Conservation (phyloP, 2,329 filamentous ascomycete genomes). For the Neocatenulostroma microsporum region DNA sequence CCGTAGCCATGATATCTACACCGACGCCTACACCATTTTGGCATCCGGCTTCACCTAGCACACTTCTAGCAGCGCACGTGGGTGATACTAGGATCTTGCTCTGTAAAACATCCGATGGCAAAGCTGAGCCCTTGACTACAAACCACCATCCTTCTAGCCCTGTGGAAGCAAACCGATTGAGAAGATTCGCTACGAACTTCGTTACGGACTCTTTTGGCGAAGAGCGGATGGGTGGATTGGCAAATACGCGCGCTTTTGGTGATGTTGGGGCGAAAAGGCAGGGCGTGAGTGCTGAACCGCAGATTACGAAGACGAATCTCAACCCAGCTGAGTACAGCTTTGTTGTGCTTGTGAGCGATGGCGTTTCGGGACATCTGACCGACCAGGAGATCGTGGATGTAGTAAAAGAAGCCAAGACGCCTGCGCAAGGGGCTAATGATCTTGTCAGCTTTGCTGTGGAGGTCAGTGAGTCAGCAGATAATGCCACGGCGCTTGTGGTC, state of each 20-base stretch:
- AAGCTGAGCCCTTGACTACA: conserved; percentile 71
- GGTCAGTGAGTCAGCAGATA: conserved; percentile 56
- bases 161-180: conserved; percentile 70
- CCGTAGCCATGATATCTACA: conserved; percentile 82
- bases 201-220: conserved; percentile 98
- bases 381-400: conserved; percentile 97
- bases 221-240: conserved; percentile 85
- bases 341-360: conserved; percentile 79
- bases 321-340: conserved; percentile 81
- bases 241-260: conserved; percentile 89
- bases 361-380: conserved; percentile 72
- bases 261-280: conserved; percentile 88
- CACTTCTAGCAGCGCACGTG: conserved; percentile 79
- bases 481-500: conserved; percentile 57
- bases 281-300: conserved; percentile 88
- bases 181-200: conserved; percentile 77
- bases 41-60: conserved; percentile 80
- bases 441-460: conserved; percentile 86
- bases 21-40: conserved; percentile 89
- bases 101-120: conserved; percentile 76
- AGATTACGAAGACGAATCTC: conserved; percentile 72
- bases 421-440: conserved; percentile 70
- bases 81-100: conserved; percentile 88
- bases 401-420: conserved; percentile 85
- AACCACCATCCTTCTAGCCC: conserved; percentile 91